These are phyloP conservation scores for Phanerochaete sordida DNA, from an alignment of 768 basidiomycete genomes.

Conservation along the genomic window DNA sequence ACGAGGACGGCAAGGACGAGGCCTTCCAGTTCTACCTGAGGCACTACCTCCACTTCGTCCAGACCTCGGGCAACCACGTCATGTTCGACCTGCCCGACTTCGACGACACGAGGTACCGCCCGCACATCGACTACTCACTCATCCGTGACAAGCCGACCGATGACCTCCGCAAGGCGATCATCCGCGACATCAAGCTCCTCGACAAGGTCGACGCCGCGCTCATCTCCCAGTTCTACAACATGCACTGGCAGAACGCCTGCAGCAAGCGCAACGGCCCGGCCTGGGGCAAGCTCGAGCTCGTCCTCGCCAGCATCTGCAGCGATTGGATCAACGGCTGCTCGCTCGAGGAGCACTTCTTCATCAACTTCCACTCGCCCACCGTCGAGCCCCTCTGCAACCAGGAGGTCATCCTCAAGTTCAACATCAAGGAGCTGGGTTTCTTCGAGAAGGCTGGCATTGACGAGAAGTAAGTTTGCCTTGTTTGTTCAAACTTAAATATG, in stretches of 20 bases:
- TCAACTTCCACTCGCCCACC: slow-evolving; percentile 18
- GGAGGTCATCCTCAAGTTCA: slow-evolving; percentile 7
- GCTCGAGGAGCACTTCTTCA: slow-evolving; percentile 13
- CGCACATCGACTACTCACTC: slow-evolving; percentile 18
- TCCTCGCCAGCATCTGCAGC: slow-evolving; percentile 16
- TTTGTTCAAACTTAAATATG: neutral
- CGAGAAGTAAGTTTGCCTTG: neutral
- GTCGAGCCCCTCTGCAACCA: slow-evolving; percentile 1
- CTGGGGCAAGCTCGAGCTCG: slow-evolving; percentile 30
- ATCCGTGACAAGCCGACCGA: slow-evolving; percentile 9
- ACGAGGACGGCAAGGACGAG: neutral
- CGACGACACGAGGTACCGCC: slow-evolving; percentile 13
- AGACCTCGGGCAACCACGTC: slow-evolving; percentile 19
- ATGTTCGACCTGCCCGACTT: slow-evolving; percentile 26
- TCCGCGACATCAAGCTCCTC: neutral
- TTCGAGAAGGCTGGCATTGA: neutral
- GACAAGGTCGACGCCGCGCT: neutral
- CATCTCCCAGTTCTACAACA: neutral
- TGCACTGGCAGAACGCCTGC: slow-evolving; percentile 35
- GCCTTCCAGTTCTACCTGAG: slow-evolving; percentile 12
- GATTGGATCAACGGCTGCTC: slow-evolving; percentile 23
- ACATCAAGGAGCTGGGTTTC: slow-evolving; percentile 10
- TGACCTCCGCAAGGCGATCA: neutral
- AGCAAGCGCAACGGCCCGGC: slow-evolving; percentile 45
- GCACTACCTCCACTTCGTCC: slow-evolving; percentile 21